A percentile compares a stretch with the other conserved stretches of the same genome.
Conservation (phyloP, 1,139 yeast genomes). For the Debaryomyces sp. region DNA sequence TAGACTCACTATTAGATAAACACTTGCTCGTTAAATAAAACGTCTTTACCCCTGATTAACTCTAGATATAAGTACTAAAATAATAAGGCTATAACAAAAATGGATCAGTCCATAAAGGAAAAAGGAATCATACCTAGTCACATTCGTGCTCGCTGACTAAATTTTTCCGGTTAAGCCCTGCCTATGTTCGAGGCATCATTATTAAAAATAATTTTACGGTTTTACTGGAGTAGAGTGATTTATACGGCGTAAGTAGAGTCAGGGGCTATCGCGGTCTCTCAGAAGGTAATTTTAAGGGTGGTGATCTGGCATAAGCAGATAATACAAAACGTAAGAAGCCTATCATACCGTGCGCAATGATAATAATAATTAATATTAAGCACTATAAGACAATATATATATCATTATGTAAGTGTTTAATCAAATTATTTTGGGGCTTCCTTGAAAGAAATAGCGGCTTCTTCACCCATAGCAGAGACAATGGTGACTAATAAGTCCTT, state of each 20-base stretch:
- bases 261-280: background rate
- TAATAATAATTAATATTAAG: background rate
- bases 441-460: slow-evolving; percentile 96
- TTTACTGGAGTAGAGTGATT: background rate
- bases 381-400: slow-evolving; percentile 2
- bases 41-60: background rate
- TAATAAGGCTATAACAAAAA: background rate
- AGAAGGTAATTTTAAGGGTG: background rate
- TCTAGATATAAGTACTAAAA: background rate
- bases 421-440: slow-evolving; percentile 79
- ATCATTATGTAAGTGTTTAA: slow-evolving; percentile 5
- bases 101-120: background rate
- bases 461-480: slow-evolving; percentile 98
- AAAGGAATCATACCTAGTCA: background rate
- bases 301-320: background rate
- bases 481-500: slow-evolving; percentile 96
- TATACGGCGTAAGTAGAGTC: background rate
- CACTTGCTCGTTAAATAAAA: background rate
- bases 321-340: background rate
- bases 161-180: background rate
- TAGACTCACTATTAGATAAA: background rate
- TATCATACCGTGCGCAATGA: background rate
- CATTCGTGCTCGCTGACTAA: background rate
- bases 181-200: background rate
- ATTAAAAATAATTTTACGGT: background rate